A percentile compares a stretch with the other conserved stretches of the same genome.
Conservation (phyloP, 2,329 filamentous ascomycete species). For the Talaromyces sp. region DNA sequence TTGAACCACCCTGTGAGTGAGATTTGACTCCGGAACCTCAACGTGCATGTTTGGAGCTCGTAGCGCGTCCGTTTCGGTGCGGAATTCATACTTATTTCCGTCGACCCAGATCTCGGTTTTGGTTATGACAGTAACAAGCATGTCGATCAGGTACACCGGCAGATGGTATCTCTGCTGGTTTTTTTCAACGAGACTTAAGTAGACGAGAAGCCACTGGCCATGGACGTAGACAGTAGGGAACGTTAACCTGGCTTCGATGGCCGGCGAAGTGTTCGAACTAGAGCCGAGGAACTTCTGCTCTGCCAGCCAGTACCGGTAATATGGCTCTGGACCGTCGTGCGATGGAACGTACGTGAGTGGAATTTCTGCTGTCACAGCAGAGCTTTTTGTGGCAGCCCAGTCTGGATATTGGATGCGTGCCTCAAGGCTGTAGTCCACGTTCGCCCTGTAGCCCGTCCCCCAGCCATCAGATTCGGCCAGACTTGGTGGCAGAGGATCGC, state of each 20-base stretch:
- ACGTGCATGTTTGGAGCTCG: background rate
- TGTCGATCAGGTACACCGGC: background rate
- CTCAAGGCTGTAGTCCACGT: background rate
- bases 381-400: background rate
- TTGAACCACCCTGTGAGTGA: background rate
- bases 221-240: background rate
- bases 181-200: background rate
- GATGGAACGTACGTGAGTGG: background rate
- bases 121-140: background rate
- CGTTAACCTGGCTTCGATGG: background rate
- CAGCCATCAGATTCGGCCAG: background rate
- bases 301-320: background rate
- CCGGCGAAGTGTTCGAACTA: background rate
- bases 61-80: background rate
- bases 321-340: background rate
- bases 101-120: background rate
- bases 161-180: background rate
- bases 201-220: background rate
- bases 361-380: background rate
- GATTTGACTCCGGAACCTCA: background rate
- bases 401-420: background rate
- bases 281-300: background rate
- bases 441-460: background rate
- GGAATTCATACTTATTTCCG: background rate
- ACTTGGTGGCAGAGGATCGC: background rate